Percentiles rank a stretch among this genome's conserved stretches.
Conservation (phyloP, 257 asterid genomes). For the Lycium barbarum region DNA sequence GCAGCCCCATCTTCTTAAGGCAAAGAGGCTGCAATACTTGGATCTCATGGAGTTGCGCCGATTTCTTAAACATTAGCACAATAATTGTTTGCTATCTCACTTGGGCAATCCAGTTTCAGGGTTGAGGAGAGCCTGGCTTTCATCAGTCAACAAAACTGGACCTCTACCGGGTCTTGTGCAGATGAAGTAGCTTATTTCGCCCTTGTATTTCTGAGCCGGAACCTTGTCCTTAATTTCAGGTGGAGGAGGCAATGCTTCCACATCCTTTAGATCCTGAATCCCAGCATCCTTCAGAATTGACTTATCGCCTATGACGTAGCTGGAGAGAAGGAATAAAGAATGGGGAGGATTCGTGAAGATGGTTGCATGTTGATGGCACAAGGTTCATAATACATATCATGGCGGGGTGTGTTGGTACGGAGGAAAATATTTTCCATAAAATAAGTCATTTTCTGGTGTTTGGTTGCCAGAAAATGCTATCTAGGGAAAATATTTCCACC, state of each 20-base stretch:
- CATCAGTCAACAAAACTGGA: constrained; percentile 75
- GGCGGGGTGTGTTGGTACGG: neutral
- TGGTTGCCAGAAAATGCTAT: neutral
- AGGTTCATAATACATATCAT: constrained; percentile 10
- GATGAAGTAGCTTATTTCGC: constrained; percentile 94
- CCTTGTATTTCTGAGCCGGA: constrained; percentile 59
- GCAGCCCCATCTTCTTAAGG: neutral
- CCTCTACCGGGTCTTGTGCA: constrained; percentile 68
- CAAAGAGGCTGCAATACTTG: constrained; percentile 13
- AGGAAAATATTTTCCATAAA: neutral
- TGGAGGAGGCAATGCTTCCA: constrained; percentile 75
- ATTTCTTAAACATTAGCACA: neutral
- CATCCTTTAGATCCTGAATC: constrained; percentile 67
- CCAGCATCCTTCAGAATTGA: constrained; percentile 88
- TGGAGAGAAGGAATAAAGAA: constrained; percentile 39
- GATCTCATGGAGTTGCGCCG: constrained; percentile 30
- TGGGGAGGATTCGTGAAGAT: neutral
- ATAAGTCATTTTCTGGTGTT: neutral
- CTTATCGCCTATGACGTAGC: constrained; percentile 91
- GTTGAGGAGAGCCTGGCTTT: constrained; percentile 73
- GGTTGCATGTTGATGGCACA: neutral
- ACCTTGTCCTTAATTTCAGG: constrained; percentile 72
- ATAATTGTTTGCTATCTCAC: constrained; percentile 37
- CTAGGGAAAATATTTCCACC: neutral
- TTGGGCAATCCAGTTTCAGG: constrained; percentile 81